phyloP scores from a whole-genome alignment of 441 rosid species.

The Eutrema salsugineum region DNA sequence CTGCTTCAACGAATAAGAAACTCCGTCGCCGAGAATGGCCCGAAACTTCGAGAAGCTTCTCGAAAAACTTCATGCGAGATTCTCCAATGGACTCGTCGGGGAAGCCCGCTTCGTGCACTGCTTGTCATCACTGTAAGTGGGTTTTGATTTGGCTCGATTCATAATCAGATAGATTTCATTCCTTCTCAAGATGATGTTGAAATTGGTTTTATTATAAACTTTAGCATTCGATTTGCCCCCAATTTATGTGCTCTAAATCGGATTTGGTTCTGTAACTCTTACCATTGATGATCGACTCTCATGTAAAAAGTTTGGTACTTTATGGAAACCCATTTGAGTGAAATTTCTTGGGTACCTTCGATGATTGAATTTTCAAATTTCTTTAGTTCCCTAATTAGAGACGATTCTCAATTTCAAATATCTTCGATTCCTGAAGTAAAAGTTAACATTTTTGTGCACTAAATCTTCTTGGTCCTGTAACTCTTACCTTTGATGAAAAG shows the following conservation, averaged over 20 bases:
- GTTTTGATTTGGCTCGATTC: neutral
- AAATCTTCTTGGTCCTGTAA: neutral
- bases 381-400: neutral
- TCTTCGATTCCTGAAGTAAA: neutral
- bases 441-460: neutral
- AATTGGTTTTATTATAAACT: neutral
- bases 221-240: neutral
- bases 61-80: constrained; percentile 41
- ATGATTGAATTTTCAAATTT: neutral
- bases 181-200: neutral
- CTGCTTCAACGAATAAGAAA: constrained; percentile 46
- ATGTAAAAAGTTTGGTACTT: constrained; percentile 5
- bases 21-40: constrained; percentile 46
- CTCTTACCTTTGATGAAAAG: constrained; percentile 1
- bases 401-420: neutral
- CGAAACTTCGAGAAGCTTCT: constrained; percentile 56
- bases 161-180: neutral
- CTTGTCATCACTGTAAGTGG: constrained; percentile 74
- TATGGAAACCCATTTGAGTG: neutral
- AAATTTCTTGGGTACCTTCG: neutral
- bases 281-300: neutral
- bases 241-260: neutral
- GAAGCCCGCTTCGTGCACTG: constrained; percentile 75
- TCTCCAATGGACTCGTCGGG: constrained; percentile 73
- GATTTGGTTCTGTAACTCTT: neutral